Evolutionary conservation across 2,329 filamentous ascomycete genomes (phyloP), one percentile per base, ranked within the genome.

Genomic region (Diaporthe caulivora): DNA sequence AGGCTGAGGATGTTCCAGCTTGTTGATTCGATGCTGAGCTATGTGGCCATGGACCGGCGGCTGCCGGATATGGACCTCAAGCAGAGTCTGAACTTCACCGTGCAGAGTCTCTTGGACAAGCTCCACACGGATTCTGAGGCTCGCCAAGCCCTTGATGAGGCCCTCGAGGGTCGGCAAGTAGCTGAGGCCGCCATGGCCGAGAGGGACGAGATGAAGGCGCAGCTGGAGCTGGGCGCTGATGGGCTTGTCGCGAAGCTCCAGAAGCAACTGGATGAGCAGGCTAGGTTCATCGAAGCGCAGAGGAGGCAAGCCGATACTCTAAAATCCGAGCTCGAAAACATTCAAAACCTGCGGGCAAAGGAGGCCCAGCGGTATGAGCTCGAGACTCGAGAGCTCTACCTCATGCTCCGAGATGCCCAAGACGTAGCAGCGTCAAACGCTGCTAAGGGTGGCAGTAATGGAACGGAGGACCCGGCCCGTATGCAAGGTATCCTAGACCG

Each of bases 11-110:
- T 98, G 93, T 99, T 98, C 84, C 97, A 98, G 86, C 90, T 99
- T 37, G 95, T 98, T 37, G 97, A 99, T 83, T 93, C 94, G n/a
- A 98, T 98, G 95, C 91, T 99, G 77, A 98, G 95, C 83, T 98
- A 98, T 83, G 96, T 99, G 76, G 96, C 96, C 78, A 99, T 99
- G 96, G 97, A 99, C 83, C 91, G 97, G 80, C 90, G 97, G 76
- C 84, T 98, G 76, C 97, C 97, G 51, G 96, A 99, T 83, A 96
- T 98, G 92, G 97, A 99, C 82, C 90, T 99, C 74, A 98, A 98
- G 86, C 96, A 98, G 83, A 97, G 95, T 80, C 90, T 99, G 77
- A 98, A 97, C 82, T 98, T 98, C 80, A 98, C 96, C 0, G 97
- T 99, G 13, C 97, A 98, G 84, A 97, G 91, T 82, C 87, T 99